These are phyloP conservation scores for Penicillium sp. DNA, from an alignment of 2,329 filamentous ascomycete species.

Conservation along the genomic window DNA sequence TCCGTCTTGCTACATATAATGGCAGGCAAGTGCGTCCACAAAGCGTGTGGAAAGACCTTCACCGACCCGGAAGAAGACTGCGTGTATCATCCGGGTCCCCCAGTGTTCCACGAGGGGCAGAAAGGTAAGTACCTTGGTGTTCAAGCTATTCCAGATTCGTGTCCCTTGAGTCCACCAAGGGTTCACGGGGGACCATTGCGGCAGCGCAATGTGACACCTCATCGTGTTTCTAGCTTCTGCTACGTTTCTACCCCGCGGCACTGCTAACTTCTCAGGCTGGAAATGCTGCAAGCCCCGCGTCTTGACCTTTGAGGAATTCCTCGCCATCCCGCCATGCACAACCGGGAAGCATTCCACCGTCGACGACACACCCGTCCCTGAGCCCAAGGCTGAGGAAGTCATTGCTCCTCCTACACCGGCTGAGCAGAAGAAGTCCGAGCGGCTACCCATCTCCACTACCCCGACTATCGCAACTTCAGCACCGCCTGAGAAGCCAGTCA, in stretches of 20 bases:
- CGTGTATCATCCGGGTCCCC: slow-evolving; percentile 88
- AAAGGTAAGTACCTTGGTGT: slow-evolving; percentile 68
- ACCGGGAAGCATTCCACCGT: slow-evolving; percentile 88
- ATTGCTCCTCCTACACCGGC: slow-evolving; percentile 26
- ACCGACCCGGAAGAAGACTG: slow-evolving; percentile 80
- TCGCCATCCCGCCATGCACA: slow-evolving; percentile 87
- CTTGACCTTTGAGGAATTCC: slow-evolving; percentile 97
- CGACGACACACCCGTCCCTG: slow-evolving; percentile 62
- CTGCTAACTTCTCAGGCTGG: slow-evolving; percentile 66
- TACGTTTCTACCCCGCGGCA: background rate
- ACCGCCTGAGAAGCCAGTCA: slow-evolving; percentile 35
- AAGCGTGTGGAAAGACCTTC: slow-evolving; percentile 89
- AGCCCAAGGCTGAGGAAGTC: slow-evolving; percentile 38
- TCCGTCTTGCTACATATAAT: slow-evolving; percentile 26
- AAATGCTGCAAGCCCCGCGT: slow-evolving; percentile 98
- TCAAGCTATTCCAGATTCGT: slow-evolving; percentile 20
- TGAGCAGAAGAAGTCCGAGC: slow-evolving; percentile 18
- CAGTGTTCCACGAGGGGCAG: slow-evolving; percentile 95
- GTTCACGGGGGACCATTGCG: slow-evolving; percentile 10
- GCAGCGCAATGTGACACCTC: background rate
- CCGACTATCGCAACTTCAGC: slow-evolving; percentile 35
- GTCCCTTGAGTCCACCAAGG: slow-evolving; percentile 12
- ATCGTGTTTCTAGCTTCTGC: background rate
- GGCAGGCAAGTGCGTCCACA: slow-evolving; percentile 80
- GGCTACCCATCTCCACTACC: slow-evolving; percentile 22